These are phyloP conservation scores for Dissophora ornata DNA, from an alignment of 192 early-diverging fungal genomes.

Conservation along the genomic window DNA sequence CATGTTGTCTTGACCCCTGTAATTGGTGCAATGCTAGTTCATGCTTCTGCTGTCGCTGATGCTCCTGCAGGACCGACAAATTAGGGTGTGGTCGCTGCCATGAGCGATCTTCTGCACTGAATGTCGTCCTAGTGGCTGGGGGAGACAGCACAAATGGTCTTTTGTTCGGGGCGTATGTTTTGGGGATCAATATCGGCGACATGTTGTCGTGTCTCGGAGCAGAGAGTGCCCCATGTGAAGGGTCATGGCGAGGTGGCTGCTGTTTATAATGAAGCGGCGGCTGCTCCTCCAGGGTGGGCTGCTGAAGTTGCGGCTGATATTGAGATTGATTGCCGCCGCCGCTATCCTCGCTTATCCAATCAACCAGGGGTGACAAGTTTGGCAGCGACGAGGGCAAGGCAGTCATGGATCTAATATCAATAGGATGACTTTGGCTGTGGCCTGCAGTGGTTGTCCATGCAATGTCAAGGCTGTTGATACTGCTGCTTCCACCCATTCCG, in stretches of 20 bases:
- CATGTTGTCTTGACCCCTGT: background rate
- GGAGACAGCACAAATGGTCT: slow-evolving; percentile 21
- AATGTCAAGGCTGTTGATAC: background rate
- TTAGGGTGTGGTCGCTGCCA: background rate
- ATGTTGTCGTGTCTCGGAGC: slow-evolving; percentile 6
- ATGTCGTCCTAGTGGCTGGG: background rate
- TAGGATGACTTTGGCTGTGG: background rate
- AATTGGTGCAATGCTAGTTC: too few species aligned
- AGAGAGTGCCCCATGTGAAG: background rate
- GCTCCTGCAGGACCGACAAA: background rate
- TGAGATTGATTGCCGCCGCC: background rate
- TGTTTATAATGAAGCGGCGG: background rate
- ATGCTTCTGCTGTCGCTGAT: background rate
- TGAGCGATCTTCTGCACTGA: background rate
- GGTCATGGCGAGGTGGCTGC: background rate
- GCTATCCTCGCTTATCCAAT: background rate
- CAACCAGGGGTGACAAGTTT: background rate
- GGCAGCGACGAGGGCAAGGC: background rate
- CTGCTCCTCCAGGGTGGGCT: background rate
- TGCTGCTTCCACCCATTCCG: slow-evolving; percentile 7
- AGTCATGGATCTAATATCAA: background rate
- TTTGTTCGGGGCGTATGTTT: slow-evolving; percentile 16
- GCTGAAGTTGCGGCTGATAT: background rate
- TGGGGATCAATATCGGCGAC: background rate
- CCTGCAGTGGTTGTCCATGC: background rate